Evolutionary conservation across 2,329 filamentous ascomycete genomes (phyloP).

Genomic region (Achaetomium macrosporum): DNA sequence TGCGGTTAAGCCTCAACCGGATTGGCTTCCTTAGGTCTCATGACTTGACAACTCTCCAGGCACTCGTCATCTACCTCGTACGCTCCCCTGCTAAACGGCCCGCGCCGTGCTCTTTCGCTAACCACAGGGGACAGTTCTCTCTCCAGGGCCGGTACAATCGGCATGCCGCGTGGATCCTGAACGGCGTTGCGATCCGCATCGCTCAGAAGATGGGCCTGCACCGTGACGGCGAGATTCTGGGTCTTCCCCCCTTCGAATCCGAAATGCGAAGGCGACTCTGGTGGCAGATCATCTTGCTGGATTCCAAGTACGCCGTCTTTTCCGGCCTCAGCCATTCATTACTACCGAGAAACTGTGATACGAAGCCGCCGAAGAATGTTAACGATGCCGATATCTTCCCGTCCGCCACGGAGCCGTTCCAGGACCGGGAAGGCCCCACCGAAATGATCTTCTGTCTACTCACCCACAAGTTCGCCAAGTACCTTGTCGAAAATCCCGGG

Average conservation of each 20-base stretch:
- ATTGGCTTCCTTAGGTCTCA: conserved; percentile 54
- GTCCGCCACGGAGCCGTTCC: conserved; percentile 44
- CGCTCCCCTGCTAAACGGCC: neutral
- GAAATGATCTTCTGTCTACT: conserved; percentile 56
- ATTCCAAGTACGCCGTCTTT: conserved; percentile 51
- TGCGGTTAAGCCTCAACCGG: conserved; percentile 44
- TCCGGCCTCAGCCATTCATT: conserved; percentile 51
- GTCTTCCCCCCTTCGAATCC: conserved; percentile 55
- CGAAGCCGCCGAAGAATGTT: conserved; percentile 50
- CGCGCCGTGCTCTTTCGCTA: conserved; percentile 7
- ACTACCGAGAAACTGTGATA: conserved; percentile 50
- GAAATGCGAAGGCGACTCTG: conserved; percentile 64
- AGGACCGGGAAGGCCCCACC: conserved; percentile 50
- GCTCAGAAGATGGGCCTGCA: conserved; percentile 64
- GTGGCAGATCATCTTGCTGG: conserved; percentile 58
- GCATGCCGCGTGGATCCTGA: conserved; percentile 55
- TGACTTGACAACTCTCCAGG: conserved; percentile 54
- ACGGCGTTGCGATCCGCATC: conserved; percentile 56
- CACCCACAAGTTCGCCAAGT: conserved; percentile 44
- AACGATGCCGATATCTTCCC: conserved; percentile 55
- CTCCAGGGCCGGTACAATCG: conserved; percentile 53
- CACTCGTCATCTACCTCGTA: conserved; percentile 53
- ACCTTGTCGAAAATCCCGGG: conserved; percentile 43
- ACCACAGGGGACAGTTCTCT: conserved; percentile 39
- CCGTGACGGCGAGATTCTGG: conserved; percentile 52